Conservation (phyloP, 1,284 basidiomycete species). For the Acaromyces ingoldii region DNA sequence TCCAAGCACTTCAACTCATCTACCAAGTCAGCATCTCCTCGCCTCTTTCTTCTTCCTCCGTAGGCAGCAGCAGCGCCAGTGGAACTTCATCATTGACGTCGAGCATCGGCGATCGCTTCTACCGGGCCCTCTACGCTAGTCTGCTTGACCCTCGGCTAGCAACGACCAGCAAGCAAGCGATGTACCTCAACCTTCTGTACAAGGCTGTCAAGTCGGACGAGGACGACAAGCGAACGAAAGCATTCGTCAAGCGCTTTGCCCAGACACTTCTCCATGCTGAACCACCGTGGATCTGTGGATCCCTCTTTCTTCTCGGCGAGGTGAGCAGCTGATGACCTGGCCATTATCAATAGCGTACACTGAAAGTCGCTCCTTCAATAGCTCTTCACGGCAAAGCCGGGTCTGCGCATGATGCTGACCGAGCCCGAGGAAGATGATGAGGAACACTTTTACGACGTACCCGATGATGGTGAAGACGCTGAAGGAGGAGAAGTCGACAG, state of each 20-base stretch:
- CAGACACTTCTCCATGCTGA: slow-evolving; percentile 75
- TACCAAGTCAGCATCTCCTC: slow-evolving; percentile 63
- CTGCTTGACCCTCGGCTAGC: slow-evolving; percentile 77
- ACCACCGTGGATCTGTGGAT: slow-evolving; percentile 84
- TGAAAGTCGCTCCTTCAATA: slow-evolving; percentile 44
- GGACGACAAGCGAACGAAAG: slow-evolving; percentile 65
- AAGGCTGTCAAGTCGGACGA: slow-evolving; percentile 80
- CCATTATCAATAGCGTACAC: slow-evolving; percentile 9
- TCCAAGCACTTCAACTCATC: slow-evolving; percentile 89
- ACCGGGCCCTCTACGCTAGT: slow-evolving; percentile 83
- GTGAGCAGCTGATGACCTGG: too few species aligned
- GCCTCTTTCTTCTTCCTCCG: background rate
- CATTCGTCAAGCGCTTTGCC: slow-evolving; percentile 78
- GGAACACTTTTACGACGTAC: slow-evolving; percentile 57
- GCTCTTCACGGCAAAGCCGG: slow-evolving; percentile 71
- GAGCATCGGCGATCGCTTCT: slow-evolving; percentile 65
- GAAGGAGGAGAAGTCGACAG: slow-evolving; percentile 67
- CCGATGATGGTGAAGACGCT: slow-evolving; percentile 37
- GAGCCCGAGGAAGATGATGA: slow-evolving; percentile 53
- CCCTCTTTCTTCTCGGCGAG: slow-evolving; percentile 60
- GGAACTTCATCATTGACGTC: background rate
- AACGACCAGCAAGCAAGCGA: slow-evolving; percentile 85
- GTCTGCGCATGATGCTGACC: slow-evolving; percentile 66
- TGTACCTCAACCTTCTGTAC: slow-evolving; percentile 95
- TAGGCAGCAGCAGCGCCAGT: background rate